Conservation (phyloP, 1,284 basidiomycete genomes). For the Taiwanofungus camphoratus region DNA sequence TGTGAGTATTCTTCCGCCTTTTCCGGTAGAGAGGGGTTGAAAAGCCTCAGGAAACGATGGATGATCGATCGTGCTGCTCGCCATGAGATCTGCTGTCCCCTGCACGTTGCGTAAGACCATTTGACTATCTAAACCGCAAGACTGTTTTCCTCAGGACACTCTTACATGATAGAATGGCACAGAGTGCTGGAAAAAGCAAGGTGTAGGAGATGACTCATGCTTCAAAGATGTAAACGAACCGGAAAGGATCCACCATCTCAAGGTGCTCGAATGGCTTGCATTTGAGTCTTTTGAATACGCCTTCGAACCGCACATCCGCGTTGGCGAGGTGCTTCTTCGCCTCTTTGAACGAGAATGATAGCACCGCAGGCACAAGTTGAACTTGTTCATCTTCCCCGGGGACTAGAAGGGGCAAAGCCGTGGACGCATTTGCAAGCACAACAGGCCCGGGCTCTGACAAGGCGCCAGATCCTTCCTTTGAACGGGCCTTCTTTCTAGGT, state of each 20-base stretch:
- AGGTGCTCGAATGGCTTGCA: slow-evolving; percentile 75
- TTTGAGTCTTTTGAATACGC: slow-evolving; percentile 56
- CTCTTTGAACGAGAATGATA: slow-evolving; percentile 71
- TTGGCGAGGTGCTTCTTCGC: slow-evolving; percentile 68
- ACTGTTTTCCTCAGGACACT: no score
- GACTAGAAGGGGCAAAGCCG: slow-evolving; percentile 1
- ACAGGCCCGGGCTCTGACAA: neutral
- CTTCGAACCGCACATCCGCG: slow-evolving; percentile 67
- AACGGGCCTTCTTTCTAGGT: slow-evolving; percentile 10
- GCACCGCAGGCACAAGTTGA: slow-evolving; percentile 55
- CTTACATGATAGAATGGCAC: slow-evolving; percentile 51
- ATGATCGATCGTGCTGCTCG: slow-evolving; percentile 81
- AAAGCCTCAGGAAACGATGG: slow-evolving; percentile 78
- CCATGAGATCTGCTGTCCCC: slow-evolving; percentile 91
- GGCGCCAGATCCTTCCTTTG: neutral
- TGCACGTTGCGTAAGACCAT: slow-evolving; percentile 20
- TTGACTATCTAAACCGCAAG: neutral
- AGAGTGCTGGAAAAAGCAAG: slow-evolving; percentile 31
- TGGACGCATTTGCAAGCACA: neutral
- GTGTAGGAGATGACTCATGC: neutral
- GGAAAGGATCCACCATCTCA: slow-evolving; percentile 71
- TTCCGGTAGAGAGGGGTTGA: slow-evolving; percentile 68
- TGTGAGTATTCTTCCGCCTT: slow-evolving; percentile 40
- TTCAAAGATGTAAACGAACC: slow-evolving; percentile 34
- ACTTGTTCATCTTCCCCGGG: slow-evolving; percentile 12